These are phyloP conservation scores for Xanthoconium stramineum DNA, from an alignment of 768 basidiomycete species.

Conservation along the genomic window DNA sequence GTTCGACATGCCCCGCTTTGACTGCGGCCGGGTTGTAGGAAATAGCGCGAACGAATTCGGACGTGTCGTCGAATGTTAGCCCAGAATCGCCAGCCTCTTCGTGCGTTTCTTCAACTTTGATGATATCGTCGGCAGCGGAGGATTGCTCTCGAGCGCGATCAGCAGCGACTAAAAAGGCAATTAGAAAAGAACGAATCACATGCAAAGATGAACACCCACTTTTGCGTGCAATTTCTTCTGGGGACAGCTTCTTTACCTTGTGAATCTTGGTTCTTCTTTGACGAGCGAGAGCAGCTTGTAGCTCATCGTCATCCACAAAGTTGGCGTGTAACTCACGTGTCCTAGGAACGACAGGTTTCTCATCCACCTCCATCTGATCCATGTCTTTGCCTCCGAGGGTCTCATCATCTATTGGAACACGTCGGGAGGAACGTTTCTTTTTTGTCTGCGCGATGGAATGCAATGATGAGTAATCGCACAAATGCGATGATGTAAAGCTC, in stretches of 20 bases:
- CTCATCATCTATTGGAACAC: slow-evolving; percentile 46
- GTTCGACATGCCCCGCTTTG: slow-evolving; percentile 47
- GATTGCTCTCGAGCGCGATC: slow-evolving; percentile 56
- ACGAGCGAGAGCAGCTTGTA: slow-evolving; percentile 88
- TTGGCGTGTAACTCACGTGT: slow-evolving; percentile 77
- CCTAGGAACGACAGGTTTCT: slow-evolving; percentile 63
- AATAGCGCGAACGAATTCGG: slow-evolving; percentile 90
- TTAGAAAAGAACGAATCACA: not conserved
- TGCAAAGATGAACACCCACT: slow-evolving; percentile 44
- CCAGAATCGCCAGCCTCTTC: slow-evolving; percentile 41
- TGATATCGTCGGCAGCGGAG: slow-evolving; percentile 33
- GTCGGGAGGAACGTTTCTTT: slow-evolving; percentile 82
- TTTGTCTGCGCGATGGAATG: slow-evolving; percentile 58
- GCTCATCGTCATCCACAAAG: slow-evolving; percentile 97
- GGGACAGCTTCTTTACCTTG: slow-evolving; percentile 70
- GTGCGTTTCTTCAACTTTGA: slow-evolving; percentile 48
- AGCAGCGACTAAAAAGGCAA: slow-evolving; percentile 52
- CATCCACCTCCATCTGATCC: slow-evolving; percentile 75
- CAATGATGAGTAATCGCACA: not conserved
- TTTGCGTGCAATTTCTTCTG: slow-evolving; percentile 78
- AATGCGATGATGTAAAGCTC: slow-evolving; percentile 6
- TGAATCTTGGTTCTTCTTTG: slow-evolving; percentile 79
- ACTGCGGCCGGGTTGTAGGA: slow-evolving; percentile 58
- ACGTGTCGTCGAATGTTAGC: slow-evolving; percentile 92
- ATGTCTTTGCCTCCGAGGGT: slow-evolving; percentile 10